Evolutionary conservation across 257 asterid species (phyloP).

Genomic region (Fraxinus quadrangulata): DNA sequence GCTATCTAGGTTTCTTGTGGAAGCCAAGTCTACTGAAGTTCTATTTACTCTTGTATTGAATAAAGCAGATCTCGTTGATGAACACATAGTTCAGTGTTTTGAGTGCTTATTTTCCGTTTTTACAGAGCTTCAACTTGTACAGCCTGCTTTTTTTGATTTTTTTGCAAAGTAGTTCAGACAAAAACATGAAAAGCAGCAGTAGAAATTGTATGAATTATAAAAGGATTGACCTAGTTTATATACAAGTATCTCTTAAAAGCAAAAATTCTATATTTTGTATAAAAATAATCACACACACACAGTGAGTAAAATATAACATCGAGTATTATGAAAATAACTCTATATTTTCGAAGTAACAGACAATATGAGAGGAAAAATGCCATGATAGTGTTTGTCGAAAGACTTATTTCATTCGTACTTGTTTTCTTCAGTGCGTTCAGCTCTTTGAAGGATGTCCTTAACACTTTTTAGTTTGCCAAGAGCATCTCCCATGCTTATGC

Average conservation of each 20-base stretch:
- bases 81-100: too few species aligned
- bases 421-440: not conserved
- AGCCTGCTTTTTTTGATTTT: too few species aligned
- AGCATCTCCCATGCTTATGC: slow-evolving; percentile 41
- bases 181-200: too few species aligned
- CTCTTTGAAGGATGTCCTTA: slow-evolving; percentile 24
- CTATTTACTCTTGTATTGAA: too few species aligned
- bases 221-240: not conserved
- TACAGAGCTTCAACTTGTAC: too few species aligned
- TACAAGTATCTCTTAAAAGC: not conserved
- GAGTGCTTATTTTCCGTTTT: too few species aligned
- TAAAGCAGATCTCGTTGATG: too few species aligned
- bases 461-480: slow-evolving; percentile 38
- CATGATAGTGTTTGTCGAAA: not conserved
- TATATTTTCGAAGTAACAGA: not conserved
- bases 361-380: not conserved
- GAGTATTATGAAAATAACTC: not conserved
- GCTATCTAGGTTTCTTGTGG: too few species aligned
- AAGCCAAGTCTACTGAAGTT: too few species aligned
- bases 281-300: not conserved
- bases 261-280: not conserved
- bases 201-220: too few species aligned
- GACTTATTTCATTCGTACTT: not conserved
- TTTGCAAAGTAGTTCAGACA: too few species aligned
- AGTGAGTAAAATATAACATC: not conserved